Evolutionary conservation across 495 filamentous ascomycete species (phyloP).

Genomic region (Talaromyces nanjingensis): DNA sequence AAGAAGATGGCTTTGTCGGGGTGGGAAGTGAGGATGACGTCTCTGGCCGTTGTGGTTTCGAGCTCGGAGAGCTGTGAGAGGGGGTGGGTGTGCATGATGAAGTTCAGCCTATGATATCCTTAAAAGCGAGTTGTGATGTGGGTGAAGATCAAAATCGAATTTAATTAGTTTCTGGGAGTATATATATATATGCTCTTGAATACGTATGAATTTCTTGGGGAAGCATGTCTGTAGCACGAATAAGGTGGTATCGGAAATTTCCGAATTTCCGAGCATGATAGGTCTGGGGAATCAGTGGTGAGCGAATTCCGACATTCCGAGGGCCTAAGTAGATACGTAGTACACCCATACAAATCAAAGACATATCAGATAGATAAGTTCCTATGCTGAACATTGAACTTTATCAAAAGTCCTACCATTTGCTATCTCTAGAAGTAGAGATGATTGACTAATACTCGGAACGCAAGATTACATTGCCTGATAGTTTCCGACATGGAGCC

Average conservation of each 20-base stretch:
- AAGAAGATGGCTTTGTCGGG: slow-evolving; percentile 41
- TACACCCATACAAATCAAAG: background rate
- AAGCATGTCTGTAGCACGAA: background rate
- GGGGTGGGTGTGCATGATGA: slow-evolving; percentile 25
- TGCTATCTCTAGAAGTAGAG: background rate
- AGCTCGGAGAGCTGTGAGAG: slow-evolving; percentile 38
- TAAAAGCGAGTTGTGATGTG: background rate
- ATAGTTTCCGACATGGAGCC: background rate
- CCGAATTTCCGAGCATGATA: slow-evolving; percentile 2
- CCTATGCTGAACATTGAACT: background rate
- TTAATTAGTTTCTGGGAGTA: background rate
- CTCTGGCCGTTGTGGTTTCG: slow-evolving; percentile 41
- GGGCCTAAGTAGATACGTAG: background rate
- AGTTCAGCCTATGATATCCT: background rate
- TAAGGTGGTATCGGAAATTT: background rate
- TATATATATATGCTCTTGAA: background rate
- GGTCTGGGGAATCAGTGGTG: background rate
- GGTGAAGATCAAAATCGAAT: background rate
- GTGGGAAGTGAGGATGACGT: slow-evolving; percentile 36
- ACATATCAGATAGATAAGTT: background rate
- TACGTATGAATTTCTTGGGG: background rate
- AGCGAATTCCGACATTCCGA: background rate
- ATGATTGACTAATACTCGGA: background rate
- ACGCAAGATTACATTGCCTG: background rate
- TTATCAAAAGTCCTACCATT: background rate